A percentile compares a stretch with the other conserved stretches of the same genome.
Conservation (phyloP, 371 early-diverging fungal genomes). For the Batkoa obscura region DNA sequence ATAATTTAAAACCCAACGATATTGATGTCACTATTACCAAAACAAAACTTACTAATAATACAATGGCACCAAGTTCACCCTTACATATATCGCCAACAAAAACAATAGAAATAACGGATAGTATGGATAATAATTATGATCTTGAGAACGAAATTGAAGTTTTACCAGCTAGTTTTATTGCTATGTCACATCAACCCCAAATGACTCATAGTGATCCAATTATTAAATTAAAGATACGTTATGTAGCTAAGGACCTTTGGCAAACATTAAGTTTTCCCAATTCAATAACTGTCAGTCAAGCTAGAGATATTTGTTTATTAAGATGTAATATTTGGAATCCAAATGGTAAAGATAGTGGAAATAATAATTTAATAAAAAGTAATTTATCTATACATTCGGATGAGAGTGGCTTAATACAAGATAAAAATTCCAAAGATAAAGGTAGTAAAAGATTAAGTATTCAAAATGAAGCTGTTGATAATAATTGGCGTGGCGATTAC, state of each 20-base stretch:
- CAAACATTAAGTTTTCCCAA: conserved; percentile 1
- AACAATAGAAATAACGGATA: no score
- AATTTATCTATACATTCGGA: not conserved
- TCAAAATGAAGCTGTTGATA: not conserved
- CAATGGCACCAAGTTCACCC: no score
- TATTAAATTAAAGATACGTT: not conserved
- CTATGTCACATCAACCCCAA: no score
- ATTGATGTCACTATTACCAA: no score
- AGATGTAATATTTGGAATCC: not conserved
- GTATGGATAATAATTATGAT: no score
- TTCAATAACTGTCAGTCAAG: not conserved
- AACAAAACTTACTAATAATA: no score
- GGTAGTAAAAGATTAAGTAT: not conserved
- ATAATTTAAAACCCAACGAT: no score
- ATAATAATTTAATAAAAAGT: not conserved
- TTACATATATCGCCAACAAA: no score
- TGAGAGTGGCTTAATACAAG: not conserved
- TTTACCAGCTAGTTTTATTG: no score
- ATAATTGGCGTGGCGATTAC: not conserved
- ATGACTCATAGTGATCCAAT: not conserved
- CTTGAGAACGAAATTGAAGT: no score
- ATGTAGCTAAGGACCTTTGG: conserved; percentile 4
- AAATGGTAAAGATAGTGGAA: not conserved
- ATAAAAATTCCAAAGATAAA: not conserved
- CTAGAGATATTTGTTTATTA: not conserved